Evolutionary conservation across 108 stramenopile species (phyloP).

Genomic region (Nitzschia sp.): DNA sequence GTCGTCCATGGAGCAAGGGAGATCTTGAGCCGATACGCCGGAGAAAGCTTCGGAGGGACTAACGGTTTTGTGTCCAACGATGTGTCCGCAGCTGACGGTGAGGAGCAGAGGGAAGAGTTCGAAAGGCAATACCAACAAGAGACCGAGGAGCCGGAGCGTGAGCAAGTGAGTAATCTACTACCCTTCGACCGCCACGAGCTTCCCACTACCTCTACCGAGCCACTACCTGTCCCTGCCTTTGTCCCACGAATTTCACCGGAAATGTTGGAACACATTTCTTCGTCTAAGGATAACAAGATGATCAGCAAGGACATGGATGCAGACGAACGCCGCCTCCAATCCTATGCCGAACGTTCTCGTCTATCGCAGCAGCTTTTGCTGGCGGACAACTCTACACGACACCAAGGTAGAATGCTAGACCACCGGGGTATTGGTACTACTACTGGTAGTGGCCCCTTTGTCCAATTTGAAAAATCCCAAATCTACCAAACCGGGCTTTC

Average conservation of each 20-base stretch:
- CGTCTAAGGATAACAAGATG: not conserved
- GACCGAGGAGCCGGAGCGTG: not conserved
- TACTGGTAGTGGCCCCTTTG: not conserved
- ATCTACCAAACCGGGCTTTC: not conserved
- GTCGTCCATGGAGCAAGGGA: too few species aligned
- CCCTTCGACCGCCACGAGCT: not conserved
- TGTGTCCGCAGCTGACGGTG: too few species aligned
- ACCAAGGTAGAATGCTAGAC: not conserved
- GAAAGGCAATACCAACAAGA: not conserved
- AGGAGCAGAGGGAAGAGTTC: not conserved
- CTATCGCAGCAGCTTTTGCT: constrained; percentile 6
- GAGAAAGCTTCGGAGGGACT: too few species aligned
- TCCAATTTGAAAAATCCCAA: not conserved
- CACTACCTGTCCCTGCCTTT: not conserved
- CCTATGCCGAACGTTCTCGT: not conserved
- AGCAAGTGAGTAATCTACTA: not conserved
- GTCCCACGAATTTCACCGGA: not conserved
- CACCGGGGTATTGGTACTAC: not conserved
- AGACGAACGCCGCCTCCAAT: not conserved
- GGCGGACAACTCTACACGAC: not conserved
- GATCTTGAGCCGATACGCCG: not conserved
- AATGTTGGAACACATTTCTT: not conserved
- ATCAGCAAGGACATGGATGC: not conserved
- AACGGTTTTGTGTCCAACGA: too few species aligned
- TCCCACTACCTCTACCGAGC: not conserved